Percentiles rank a stretch among this genome's conserved stretches.
phyloP scores from a whole-genome alignment of 129 eudicot genomes.

The Helichrysum umbraculigerum region DNA sequence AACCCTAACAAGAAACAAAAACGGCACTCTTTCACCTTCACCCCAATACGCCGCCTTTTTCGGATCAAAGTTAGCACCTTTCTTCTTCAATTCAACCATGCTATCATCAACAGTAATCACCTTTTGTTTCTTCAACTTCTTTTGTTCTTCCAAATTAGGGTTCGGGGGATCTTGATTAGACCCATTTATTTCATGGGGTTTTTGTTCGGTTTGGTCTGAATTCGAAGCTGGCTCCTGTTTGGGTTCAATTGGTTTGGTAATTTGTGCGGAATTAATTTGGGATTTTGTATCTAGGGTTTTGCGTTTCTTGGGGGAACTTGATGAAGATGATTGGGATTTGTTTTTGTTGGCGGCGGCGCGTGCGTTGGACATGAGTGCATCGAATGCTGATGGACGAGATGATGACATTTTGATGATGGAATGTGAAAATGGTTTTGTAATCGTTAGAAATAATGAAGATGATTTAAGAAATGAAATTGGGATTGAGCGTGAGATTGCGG shows the following conservation, averaged over 20 bases:
- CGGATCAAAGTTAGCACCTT: slow-evolving; percentile 54
- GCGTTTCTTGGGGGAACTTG: slow-evolving; percentile 62
- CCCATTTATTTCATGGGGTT: slow-evolving; percentile 16
- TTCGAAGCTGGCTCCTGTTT: neutral
- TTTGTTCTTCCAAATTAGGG: slow-evolving; percentile 1
- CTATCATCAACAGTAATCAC: slow-evolving; percentile 61
- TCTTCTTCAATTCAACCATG: slow-evolving; percentile 57
- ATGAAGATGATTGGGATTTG: slow-evolving; percentile 31
- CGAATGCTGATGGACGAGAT: slow-evolving; percentile 76
- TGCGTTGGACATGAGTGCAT: slow-evolving; percentile 75
- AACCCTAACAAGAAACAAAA: slow-evolving; percentile 69
- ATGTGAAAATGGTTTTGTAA: neutral
- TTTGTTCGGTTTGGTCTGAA: slow-evolving; percentile 16
- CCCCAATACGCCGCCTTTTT: slow-evolving; percentile 83
- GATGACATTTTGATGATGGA: slow-evolving; percentile 44
- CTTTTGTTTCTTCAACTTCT: slow-evolving; percentile 32
- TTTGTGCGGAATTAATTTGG: slow-evolving; percentile 19
- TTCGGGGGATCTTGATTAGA: slow-evolving; percentile 6
- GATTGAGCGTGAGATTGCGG: slow-evolving; percentile 28
- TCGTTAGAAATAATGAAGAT: neutral
- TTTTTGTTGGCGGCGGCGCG: slow-evolving; percentile 50
- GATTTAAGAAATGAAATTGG: slow-evolving; percentile 10
- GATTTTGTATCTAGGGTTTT: slow-evolving; percentile 50
- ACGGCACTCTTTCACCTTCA: slow-evolving; percentile 79
- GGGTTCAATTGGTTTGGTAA: slow-evolving; percentile 8